Evolutionary conservation across 1,139 yeast species (phyloP).

Genomic region (Ogataea hybrid): DNA sequence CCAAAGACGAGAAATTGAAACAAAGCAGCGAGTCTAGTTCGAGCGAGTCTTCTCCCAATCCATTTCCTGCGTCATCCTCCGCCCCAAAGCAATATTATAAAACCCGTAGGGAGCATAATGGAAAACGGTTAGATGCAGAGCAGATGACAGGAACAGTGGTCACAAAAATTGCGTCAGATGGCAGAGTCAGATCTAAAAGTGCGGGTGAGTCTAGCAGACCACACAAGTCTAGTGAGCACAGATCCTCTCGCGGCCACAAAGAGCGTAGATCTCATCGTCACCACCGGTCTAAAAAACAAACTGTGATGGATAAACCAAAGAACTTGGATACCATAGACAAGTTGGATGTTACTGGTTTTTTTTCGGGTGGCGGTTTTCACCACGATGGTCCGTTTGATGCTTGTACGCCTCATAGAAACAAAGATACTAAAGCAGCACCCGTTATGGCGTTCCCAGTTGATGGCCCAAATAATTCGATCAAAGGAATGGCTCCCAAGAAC

Average conservation of each 20-base stretch:
- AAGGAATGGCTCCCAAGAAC: slow-evolving; percentile 50
- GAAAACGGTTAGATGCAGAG: slow-evolving; percentile 20
- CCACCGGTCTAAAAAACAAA: slow-evolving; percentile 25
- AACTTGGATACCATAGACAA: slow-evolving; percentile 90
- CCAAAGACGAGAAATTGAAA: slow-evolving; percentile 44
- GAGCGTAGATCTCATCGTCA: slow-evolving; percentile 16
- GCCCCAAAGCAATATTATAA: slow-evolving; percentile 14
- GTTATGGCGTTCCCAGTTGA: slow-evolving; percentile 93
- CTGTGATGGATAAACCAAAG: slow-evolving; percentile 39
- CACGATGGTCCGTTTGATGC: slow-evolving; percentile 99
- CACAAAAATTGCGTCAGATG: slow-evolving; percentile 29
- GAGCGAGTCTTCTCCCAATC: slow-evolving; percentile 25
- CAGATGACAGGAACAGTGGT: slow-evolving; percentile 23
- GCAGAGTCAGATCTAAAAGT: slow-evolving; percentile 31
- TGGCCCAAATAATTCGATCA: slow-evolving; percentile 88
- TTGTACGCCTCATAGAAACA: slow-evolving; percentile 94
- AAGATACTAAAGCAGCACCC: slow-evolving; percentile 78
- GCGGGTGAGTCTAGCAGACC: slow-evolving; percentile 24
- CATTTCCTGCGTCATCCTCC: slow-evolving; percentile 24
- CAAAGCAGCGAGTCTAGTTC: slow-evolving; percentile 19
- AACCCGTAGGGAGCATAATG: slow-evolving; percentile 4
- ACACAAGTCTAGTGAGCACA: slow-evolving; percentile 10
- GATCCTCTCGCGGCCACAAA: slow-evolving; percentile 11
- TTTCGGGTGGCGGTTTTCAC: slow-evolving; percentile 92
- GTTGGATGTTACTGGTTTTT: slow-evolving; percentile 91